phyloP scores from a whole-genome alignment of 441 rosid genomes.

The Geranium incanum region DNA sequence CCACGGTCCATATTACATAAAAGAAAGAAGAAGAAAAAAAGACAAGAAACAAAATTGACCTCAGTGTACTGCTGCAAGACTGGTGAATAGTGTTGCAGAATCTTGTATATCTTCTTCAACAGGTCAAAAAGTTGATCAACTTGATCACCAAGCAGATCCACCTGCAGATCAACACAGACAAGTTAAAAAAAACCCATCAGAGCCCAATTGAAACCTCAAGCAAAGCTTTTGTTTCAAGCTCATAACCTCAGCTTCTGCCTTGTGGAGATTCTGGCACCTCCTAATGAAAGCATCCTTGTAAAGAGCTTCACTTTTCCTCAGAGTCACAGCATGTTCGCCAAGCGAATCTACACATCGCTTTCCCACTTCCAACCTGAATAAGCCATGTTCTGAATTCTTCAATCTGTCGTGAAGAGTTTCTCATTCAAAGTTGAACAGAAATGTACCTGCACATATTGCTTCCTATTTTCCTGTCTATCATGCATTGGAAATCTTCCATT shows the following conservation, averaged over 20 bases:
- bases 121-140: slow-evolving; percentile 46
- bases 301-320: slow-evolving; percentile 33
- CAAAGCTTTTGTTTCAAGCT: neutral
- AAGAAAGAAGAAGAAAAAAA: neutral
- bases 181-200: neutral
- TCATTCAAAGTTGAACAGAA: neutral
- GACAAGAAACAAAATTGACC: slow-evolving; percentile 26
- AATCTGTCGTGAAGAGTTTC: no score
- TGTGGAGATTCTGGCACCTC: slow-evolving; percentile 61
- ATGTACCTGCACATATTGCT: slow-evolving; percentile 39
- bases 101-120: slow-evolving; percentile 44
- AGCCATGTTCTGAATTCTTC: no score
- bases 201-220: neutral
- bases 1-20: neutral
- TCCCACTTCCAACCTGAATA: slow-evolving; percentile 42
- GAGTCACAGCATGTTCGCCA: slow-evolving; percentile 21
- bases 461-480: slow-evolving; percentile 33
- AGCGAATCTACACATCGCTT: slow-evolving; percentile 28
- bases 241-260: slow-evolving; percentile 76
- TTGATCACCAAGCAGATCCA: slow-evolving; percentile 75
- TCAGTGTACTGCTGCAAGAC: slow-evolving; percentile 37
- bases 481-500: slow-evolving; percentile 33
- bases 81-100: slow-evolving; percentile 36
- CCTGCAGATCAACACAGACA: slow-evolving; percentile 31
- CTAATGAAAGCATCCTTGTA: slow-evolving; percentile 53